Conservation (phyloP, 1,284 basidiomycete species). For the Golubevia sp. region DNA sequence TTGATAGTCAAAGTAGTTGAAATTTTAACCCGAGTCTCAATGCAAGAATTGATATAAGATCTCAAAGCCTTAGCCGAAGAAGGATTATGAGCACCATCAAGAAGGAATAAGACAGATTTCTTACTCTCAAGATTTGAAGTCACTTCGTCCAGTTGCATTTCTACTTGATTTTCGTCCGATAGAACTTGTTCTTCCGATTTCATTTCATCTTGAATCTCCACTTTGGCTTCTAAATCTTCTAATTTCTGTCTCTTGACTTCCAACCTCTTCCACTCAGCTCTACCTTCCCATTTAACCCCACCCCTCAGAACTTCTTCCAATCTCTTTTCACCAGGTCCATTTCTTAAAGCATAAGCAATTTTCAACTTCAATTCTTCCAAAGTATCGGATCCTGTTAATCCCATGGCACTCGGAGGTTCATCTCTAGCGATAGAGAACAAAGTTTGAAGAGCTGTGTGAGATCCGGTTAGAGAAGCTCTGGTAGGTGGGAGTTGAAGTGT, state of each 20-base stretch:
- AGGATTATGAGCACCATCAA: conserved; percentile 95
- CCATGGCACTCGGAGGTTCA: conserved; percentile 15
- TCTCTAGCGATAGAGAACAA: conserved; percentile 50
- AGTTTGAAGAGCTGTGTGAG: conserved; percentile 47
- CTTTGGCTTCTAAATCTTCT: no score
- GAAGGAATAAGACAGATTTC: conserved; percentile 66
- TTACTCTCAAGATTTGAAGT: background rate
- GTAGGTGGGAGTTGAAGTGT: conserved; percentile 24
- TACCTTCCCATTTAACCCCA: background rate
- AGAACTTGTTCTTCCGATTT: no score
- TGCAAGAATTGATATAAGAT: conserved; percentile 69
- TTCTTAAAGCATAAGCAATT: conserved; percentile 40
- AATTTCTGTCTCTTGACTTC: no score
- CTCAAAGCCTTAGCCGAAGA: conserved; percentile 76
- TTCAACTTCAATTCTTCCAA: conserved; percentile 40
- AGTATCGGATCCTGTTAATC: conserved; percentile 10
- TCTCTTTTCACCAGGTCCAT: conserved; percentile 17
- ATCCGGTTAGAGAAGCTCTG: conserved; percentile 33
- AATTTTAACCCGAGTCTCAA: conserved; percentile 6
- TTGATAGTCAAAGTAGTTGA: conserved; percentile 20
- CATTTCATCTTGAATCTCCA: no score
- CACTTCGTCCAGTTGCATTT: background rate
- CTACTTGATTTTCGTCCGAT: background rate
- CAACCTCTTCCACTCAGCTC: no score
- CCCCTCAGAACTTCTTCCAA: conserved; percentile 19